Evolutionary conservation across 768 basidiomycete genomes (phyloP), one percentile per base, ranked within the genome.

Genomic region (Suillus tomentosus): DNA sequence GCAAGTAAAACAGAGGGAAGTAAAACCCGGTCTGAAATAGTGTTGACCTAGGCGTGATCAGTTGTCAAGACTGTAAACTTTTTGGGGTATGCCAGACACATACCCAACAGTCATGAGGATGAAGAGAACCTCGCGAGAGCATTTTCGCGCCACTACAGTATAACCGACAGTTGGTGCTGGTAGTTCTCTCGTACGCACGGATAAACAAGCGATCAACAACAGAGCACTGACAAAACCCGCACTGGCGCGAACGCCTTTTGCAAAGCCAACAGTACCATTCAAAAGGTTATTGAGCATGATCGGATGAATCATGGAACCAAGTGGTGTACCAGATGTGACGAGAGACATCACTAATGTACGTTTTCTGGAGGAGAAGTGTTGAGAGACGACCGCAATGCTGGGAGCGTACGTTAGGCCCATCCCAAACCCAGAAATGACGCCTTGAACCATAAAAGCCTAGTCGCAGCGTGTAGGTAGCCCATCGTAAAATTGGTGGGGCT

Each of bases 241-340:
- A 61, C 76, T 82, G 14, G 76, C 77, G 5, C 74, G 77, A 0
- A 79, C 78, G 36, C 79, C 78, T 47, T 64, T 74, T 14, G 67
- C 74, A 68, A 85, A 81, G 9, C 88, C 85, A 4, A 81, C 71
- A 7, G 74, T 67, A 3, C 81, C 79, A 61, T 80, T 81, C 61
- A 60, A 65, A 40, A 61, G 64, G 27, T 79, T 73, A 70, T 90
- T 89, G 36, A 91, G 74, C 79, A 89, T 82, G 66, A 88, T 85
- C 0, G 87, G 85, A 62, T 87, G 82, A 15, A 84, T 67, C 24
- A 85, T 74, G 7, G 84, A 85, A 9, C 89, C 88, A 3, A 87
- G 70, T 3, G 84, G 80, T 40, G 81, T 78, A 27, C 82, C 82
- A 36, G 83, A 82, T 36, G 81, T 31, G 5, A 77, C 77, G 56